Conservation (phyloP, 2,329 filamentous ascomycete genomes). For the Xylaria multiplex region DNA sequence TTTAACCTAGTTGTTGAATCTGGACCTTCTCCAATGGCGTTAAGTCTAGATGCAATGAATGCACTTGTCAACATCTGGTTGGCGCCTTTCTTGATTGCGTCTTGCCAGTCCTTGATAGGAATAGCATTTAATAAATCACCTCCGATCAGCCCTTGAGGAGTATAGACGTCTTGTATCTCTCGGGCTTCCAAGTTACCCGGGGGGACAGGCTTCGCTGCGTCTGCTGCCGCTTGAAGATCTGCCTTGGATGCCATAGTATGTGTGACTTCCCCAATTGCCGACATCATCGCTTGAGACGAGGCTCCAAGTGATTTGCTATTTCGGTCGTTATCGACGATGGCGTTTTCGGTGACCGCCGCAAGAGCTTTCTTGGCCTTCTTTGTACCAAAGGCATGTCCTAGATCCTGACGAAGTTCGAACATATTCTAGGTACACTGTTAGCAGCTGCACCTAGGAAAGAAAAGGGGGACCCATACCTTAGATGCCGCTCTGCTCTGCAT, state of each 20-base stretch:
- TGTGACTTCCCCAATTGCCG: conserved; percentile 69
- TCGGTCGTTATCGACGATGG: conserved; percentile 61
- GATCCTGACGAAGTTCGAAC: conserved; percentile 71
- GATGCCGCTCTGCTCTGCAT: conserved; percentile 51
- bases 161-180: conserved; percentile 78
- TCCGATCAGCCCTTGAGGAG: conserved; percentile 72
- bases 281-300: conserved; percentile 68
- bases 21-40: conserved; percentile 62
- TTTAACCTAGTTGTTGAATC: conserved; percentile 64
- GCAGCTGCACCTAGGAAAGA: conserved; percentile 19
- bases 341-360: conserved; percentile 67
- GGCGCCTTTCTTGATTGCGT: conserved; percentile 68
- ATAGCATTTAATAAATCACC: conserved; percentile 73
- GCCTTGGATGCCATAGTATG: conserved; percentile 73
- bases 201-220: conserved; percentile 78
- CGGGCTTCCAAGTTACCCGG: conserved; percentile 73
- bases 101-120: conserved; percentile 78
- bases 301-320: conserved; percentile 63
- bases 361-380: conserved; percentile 87
- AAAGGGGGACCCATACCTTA: conserved; percentile 48
- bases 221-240: conserved; percentile 70
- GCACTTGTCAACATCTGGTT: conserved; percentile 67
- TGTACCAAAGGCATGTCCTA: conserved; percentile 83
- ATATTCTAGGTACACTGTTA: conserved; percentile 58
- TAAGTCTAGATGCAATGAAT: conserved; percentile 73